A percentile compares a stretch with the other conserved stretches of the same genome.
Conservation (phyloP, 495 filamentous ascomycete genomes). For the Filosporella fistucella region DNA sequence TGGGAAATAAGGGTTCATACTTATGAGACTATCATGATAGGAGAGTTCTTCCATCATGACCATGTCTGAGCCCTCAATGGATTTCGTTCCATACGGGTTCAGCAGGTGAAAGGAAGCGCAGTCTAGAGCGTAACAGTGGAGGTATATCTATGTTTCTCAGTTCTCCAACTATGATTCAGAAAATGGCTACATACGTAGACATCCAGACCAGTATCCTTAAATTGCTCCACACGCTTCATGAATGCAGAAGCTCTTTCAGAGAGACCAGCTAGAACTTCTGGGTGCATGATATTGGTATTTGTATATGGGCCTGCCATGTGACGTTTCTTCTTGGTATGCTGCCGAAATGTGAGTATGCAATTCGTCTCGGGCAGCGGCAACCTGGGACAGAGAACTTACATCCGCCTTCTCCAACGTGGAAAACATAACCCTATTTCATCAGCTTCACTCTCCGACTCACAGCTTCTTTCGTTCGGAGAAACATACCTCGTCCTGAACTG, state of each 20-base stretch:
- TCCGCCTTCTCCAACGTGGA: slow-evolving; percentile 12
- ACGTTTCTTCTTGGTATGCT: slow-evolving; percentile 44
- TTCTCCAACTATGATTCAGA: background rate
- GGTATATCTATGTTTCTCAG: slow-evolving; percentile 24
- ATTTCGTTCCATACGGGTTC: slow-evolving; percentile 53
- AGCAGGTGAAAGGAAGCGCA: slow-evolving; percentile 62
- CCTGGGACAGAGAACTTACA: too few species aligned
- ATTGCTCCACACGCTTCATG: slow-evolving; percentile 39
- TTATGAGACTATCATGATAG: slow-evolving; percentile 58
- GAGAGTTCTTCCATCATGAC: slow-evolving; percentile 61
- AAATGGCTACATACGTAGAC: slow-evolving; percentile 42
- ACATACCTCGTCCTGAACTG: slow-evolving; percentile 48
- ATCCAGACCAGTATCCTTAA: slow-evolving; percentile 41
- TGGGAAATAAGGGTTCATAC: too few species aligned
- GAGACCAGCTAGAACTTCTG: slow-evolving; percentile 48
- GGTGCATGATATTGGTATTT: slow-evolving; percentile 57
- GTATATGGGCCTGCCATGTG: slow-evolving; percentile 60
- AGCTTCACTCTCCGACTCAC: background rate
- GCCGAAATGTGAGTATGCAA: background rate
- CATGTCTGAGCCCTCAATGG: slow-evolving; percentile 46
- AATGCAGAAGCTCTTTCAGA: slow-evolving; percentile 47
- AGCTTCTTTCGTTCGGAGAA: too few species aligned
- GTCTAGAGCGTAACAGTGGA: slow-evolving; percentile 65
- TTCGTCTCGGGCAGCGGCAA: background rate
- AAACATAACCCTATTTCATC: slow-evolving; percentile 17